Evolutionary conservation across 176 grass and related monocot species (phyloP), one percentile per base, ranked within the genome.

Genomic region (Triticum turgidum): DNA sequence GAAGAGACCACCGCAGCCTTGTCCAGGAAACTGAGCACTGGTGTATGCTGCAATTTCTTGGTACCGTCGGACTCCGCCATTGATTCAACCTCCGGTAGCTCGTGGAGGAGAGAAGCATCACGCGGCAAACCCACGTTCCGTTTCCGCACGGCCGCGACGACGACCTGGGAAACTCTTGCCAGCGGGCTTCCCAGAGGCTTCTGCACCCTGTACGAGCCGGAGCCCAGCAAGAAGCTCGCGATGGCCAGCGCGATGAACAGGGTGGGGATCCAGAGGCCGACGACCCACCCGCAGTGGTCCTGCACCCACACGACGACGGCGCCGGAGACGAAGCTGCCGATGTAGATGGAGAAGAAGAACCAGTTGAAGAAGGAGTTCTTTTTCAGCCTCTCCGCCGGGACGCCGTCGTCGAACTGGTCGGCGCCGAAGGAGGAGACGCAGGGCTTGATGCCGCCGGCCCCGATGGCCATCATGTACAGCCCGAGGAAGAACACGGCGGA

Each of bases 261-360:
- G 59, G 94, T 94, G 27, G 94, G 92, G 63, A 91, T 90, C 69
- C 87, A 88, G 35, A 97, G 93, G 20, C 94, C 92, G 11, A 97
- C 42, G 38, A 89, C 92, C 94, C 94, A 97, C 33, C 94, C 94
- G 77, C 69, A 97, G 56, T 89, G 89, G 83, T 97, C 94, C 88
- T 97, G 94, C 52, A 92, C 83, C 85, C 89, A 97, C 63, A 97
- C 94, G 34, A 97, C 58, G 69, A 87, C 63, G 41, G 87, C 89
- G 77, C 94, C 90, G 11, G 94, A 90, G 51, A 94, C 52, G 37
- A 94, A 83, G 82, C 90, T 87, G 30, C 94, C 94, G n/a, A 94
- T 94, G 39, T 97, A 92, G 61, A 94, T 94, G 11, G 90, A 86
- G 76, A 97, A 92, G 80, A 92, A 97, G 83, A 92, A 97, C 94